Evolutionary conservation across 495 filamentous ascomycete species (phyloP).

Genomic region (Cudoniella acicularis): DNA sequence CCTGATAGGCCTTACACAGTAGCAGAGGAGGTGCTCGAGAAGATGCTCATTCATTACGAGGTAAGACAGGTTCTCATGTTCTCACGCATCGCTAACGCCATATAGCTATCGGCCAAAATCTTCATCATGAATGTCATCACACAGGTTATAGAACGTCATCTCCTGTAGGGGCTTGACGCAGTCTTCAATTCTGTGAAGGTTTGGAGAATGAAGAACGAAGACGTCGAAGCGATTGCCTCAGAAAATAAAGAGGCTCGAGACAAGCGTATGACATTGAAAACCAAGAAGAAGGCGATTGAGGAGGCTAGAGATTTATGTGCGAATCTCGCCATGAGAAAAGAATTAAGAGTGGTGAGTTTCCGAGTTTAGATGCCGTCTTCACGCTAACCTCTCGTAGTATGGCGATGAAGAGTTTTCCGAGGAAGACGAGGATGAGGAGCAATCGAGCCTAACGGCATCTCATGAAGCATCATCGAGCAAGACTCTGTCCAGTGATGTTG

Average conservation of each 20-base stretch:
- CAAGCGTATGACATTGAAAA: not conserved
- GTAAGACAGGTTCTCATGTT: not conserved
- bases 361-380: too few species aligned
- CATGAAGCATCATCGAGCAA: too few species aligned
- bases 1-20: conserved; percentile 25
- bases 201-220: conserved; percentile 11
- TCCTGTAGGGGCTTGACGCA: conserved; percentile 21
- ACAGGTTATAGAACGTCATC: conserved; percentile 30
- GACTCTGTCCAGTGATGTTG: too few species aligned
- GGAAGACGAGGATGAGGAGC: too few species aligned
- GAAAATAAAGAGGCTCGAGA: not conserved
- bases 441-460: too few species aligned
- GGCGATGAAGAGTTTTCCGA: too few species aligned
- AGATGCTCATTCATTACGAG: conserved; percentile 42
- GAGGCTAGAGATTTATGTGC: too few species aligned
- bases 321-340: too few species aligned
- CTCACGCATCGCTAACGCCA: not conserved
- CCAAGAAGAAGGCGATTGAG: not conserved
- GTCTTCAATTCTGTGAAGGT: conserved; percentile 25
- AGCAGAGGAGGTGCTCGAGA: conserved; percentile 38
- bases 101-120: not conserved
- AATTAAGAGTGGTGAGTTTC: too few species aligned
- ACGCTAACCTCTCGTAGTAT: too few species aligned
- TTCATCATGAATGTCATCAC: conserved; percentile 30
- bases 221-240: conserved; percentile 21